phyloP scores from a whole-genome alignment of 75 land plant genomes.

The Sequoiadendron giganteum region DNA sequence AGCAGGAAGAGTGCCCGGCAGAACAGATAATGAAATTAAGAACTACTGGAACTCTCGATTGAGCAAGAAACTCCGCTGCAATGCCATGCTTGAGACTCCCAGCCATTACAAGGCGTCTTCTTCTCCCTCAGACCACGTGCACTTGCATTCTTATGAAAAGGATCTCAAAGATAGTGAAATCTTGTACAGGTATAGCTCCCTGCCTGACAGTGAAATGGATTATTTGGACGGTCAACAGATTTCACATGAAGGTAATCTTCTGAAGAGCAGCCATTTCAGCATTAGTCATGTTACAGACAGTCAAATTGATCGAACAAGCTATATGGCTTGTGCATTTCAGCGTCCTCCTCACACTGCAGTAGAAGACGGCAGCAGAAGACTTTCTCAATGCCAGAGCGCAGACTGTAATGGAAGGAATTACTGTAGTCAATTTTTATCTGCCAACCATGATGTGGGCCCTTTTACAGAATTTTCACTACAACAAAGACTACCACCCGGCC shows the following conservation, averaged over 20 bases:
- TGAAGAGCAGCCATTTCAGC: neutral
- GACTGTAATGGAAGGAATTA: neutral
- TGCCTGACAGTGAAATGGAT: neutral
- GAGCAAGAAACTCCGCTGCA: neutral
- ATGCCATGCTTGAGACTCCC: neutral
- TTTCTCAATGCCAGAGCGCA: neutral
- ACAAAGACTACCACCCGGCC: neutral
- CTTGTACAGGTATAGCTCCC: neutral
- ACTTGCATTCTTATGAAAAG: neutral
- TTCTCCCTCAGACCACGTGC: neutral
- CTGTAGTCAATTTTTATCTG: neutral
- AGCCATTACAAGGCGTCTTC: neutral
- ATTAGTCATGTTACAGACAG: neutral
- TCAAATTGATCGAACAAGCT: neutral
- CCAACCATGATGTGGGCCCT: neutral
- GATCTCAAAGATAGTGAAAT: neutral
- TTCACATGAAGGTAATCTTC: neutral
- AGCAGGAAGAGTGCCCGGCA: neutral
- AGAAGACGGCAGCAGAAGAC: too few relatives aligned
- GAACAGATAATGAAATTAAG: slow-evolving; percentile 2
- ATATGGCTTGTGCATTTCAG: neutral
- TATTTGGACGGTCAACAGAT: neutral
- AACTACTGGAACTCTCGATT: neutral
- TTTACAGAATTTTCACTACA: neutral
- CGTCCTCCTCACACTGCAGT: neutral